Base-by-base conservation (phyloP, 2,329 filamentous ascomycete species). In the Penicillium vulpinum region DNA sequence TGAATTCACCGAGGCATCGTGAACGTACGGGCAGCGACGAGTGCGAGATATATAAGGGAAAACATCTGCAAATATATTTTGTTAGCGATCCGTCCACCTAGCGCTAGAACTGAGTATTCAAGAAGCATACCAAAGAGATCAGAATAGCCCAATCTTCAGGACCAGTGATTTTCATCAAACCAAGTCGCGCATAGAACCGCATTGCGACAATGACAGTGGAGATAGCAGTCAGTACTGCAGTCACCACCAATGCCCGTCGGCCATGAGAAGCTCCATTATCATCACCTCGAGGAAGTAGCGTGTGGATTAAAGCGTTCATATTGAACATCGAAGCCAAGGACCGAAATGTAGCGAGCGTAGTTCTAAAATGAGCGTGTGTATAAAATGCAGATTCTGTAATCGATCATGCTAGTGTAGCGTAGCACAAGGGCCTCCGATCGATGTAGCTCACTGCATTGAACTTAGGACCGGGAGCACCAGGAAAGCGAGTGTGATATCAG, bases 101-200 rank as follows among this genome's bases (percentile, higher is more conserved):
- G 31, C 45, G 41, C 10, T 9, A 16, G n/a, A 15, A 9, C 2
- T n/a, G n/a, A 13, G 16, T 40, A 21, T 15, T 28, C 6, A 4
- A 11, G 36, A 8, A 18, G 46, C 65, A 29, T 57, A 70, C 64
- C 60, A 71, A 29, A 46, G 70, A 65, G 18, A 60, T 46, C 6
- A 71, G 15, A 55, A 73, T 70, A n/a, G 61, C 64, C 62, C 65
- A 71, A 53, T 73, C 70, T 51, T 73, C 70, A n/a, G 65, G 68
- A n/a, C 70, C 70, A 29, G 62, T 70, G n/a, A 65, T 51, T 44
- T 71, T 72, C 61, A 72, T 67, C 52, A 73, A 46, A 1, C 67
- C 64, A 16, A 66, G 31, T 36, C 70, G 61, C 13, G 70, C 67
- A 46, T 63, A 70, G 13, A 72, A 53, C 4, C 70, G 67, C 65